These are phyloP conservation scores for Cudoniella acicularis DNA, from an alignment of 495 filamentous ascomycete genomes.

Conservation along the genomic window DNA sequence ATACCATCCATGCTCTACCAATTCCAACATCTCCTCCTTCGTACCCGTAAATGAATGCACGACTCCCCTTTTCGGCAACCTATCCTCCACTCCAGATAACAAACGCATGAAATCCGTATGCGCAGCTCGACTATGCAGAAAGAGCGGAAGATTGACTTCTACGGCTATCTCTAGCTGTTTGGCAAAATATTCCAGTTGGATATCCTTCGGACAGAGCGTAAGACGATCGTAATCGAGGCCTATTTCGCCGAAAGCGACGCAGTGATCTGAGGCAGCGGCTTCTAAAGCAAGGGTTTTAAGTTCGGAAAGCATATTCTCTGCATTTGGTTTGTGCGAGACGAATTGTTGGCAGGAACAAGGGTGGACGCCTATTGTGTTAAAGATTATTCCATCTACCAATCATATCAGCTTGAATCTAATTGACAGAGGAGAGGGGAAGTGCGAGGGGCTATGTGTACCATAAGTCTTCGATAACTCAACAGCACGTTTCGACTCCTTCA, in stretches of 20 bases:
- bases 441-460: slow-evolving; percentile 44
- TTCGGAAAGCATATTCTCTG: slow-evolving; percentile 52
- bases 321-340: slow-evolving; percentile 51
- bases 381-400: slow-evolving; percentile 67
- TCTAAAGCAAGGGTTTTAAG: slow-evolving; percentile 54
- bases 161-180: slow-evolving; percentile 71
- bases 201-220: slow-evolving; percentile 67
- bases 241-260: slow-evolving; percentile 89
- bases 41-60: slow-evolving; percentile 78
- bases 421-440: not conserved
- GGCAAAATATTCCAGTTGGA: slow-evolving; percentile 81
- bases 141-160: slow-evolving; percentile 63
- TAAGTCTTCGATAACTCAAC: slow-evolving; percentile 68
- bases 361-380: slow-evolving; percentile 88
- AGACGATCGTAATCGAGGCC: slow-evolving; percentile 94
- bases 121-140: slow-evolving; percentile 70
- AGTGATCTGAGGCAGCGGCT: slow-evolving; percentile 44
- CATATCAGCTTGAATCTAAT: not conserved
- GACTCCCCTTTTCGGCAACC: slow-evolving; percentile 58
- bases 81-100: slow-evolving; percentile 44
- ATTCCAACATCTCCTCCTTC: slow-evolving; percentile 60
- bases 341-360: slow-evolving; percentile 76
- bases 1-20: slow-evolving; percentile 61
- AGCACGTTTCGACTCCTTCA: slow-evolving; percentile 71
- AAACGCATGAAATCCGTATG: slow-evolving; percentile 63